These are phyloP conservation scores for Aspergillus oerlinghausenensis DNA, from an alignment of 2,329 filamentous ascomycete species.

Conservation along the genomic window DNA sequence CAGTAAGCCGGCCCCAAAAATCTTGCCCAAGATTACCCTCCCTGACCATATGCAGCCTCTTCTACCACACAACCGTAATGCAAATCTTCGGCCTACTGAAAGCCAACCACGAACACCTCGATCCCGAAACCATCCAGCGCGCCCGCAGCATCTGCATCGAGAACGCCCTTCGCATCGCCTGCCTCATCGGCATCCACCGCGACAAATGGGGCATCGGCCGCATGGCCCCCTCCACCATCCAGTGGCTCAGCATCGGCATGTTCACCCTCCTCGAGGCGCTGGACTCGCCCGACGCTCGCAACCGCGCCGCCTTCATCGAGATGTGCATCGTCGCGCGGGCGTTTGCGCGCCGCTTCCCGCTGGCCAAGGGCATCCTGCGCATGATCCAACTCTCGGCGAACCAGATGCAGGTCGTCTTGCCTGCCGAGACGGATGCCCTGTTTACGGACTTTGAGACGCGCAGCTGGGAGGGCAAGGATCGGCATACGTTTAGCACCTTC, in stretches of 20 bases:
- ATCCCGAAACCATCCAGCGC: constrained; percentile 2
- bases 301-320: constrained; percentile 22
- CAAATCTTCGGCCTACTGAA: constrained; percentile 26
- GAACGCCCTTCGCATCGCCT: constrained; percentile 17
- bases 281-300: constrained; percentile 17
- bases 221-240: constrained; percentile 21
- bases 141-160: constrained; percentile 16
- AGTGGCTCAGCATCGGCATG: constrained; percentile 23
- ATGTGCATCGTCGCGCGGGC: constrained; percentile 22
- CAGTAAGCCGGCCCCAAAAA: constrained; percentile 18
- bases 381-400: constrained; percentile 25
- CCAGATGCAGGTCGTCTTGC: constrained; percentile 18
- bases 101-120: constrained; percentile 4
- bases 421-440: constrained; percentile 19
- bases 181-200: constrained; percentile 22
- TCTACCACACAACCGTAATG: constrained; percentile 24
- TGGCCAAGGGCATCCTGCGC: constrained; percentile 24
- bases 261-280: constrained; percentile 26
- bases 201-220: constrained; percentile 27
- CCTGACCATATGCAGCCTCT: constrained; percentile 10
- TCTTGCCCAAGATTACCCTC: background rate
- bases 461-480: constrained; percentile 14
- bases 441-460: constrained; percentile 19
- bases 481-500: constrained; percentile 19
- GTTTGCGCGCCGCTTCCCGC: constrained; percentile 21